Evolutionary conservation across 768 basidiomycete genomes (phyloP), one percentile per base, ranked within the genome.

Genomic region (Panaeolus papilionaceus): DNA sequence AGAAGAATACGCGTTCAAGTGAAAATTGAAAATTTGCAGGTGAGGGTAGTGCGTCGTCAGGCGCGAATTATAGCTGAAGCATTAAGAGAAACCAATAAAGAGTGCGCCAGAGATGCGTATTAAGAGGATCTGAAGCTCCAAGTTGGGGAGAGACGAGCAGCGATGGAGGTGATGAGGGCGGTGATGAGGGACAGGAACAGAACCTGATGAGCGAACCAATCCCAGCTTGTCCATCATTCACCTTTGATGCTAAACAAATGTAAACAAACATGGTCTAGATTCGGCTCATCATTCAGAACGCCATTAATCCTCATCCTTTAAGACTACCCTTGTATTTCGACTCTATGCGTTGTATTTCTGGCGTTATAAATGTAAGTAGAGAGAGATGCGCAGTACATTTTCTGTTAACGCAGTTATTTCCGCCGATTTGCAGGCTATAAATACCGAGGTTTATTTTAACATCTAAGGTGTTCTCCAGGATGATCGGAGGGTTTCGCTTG

Each of bases 101-200:
- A 28, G 7, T 4, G 2, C 2, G 5, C 3, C 11, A 14, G 14
- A 6, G 42, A 16, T 44, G 42, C 1, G 42, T 44, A 18, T 44
- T 33, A 33, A 28, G 11, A 28, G 20, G 1, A 28, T 33, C 0
- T 11, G 28, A 58, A 8, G 28, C 20, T 9, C 12, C 14, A 8
- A 14, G 14, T 5, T 5, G 14, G 54, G 14, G 11, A 4, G 37
- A 28, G 54, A 58, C 54, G 26, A 58, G 54, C 26, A 58, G 14
- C 26, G 54, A 58, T 58, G 54, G 16, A 37, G 54, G 54, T 58
- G 54, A 58, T 58, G 45, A 20, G 18, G 16, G 45, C 8, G 20
- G 7, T 47, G 45, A 47, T 47, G 45, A 47, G 45, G 54, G 47
- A 51, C 18, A 51, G 47, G 47, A 51, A 51, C 47, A 44, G 42